phyloP scores from a whole-genome alignment of 2,329 filamentous ascomycete species.

The Cladosporium sp. region DNA sequence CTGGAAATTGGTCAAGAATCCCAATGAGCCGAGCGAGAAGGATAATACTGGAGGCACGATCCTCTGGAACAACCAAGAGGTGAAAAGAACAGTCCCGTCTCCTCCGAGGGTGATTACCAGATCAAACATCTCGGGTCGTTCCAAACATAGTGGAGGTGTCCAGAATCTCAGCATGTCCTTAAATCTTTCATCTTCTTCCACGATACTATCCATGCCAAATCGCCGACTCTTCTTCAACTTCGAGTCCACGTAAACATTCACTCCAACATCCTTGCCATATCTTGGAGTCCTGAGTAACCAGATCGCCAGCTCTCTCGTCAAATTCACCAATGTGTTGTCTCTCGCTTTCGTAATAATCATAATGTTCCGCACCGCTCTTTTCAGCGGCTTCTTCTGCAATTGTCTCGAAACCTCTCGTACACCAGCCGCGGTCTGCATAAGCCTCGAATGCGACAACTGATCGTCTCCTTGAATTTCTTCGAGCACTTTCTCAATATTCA shows the following conservation, averaged over 20 bases:
- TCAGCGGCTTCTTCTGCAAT: slow-evolving; percentile 85
- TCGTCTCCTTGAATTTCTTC: slow-evolving; percentile 89
- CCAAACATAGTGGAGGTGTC: slow-evolving; percentile 95
- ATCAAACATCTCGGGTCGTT: slow-evolving; percentile 89
- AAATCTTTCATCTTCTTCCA: slow-evolving; percentile 71
- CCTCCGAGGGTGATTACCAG: slow-evolving; percentile 84
- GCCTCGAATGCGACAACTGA: slow-evolving; percentile 84
- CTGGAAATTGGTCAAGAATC: slow-evolving; percentile 84
- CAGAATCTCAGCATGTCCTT: slow-evolving; percentile 86
- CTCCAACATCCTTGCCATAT: slow-evolving; percentile 83
- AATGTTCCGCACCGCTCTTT: slow-evolving; percentile 83
- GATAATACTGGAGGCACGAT: slow-evolving; percentile 80
- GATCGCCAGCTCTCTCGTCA: slow-evolving; percentile 80
- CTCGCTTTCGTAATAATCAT: slow-evolving; percentile 99
- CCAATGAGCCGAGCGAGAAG: slow-evolving; percentile 78
- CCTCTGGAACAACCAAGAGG: slow-evolving; percentile 87
- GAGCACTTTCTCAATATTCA: slow-evolving; percentile 90
- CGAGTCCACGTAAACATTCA: slow-evolving; percentile 97
- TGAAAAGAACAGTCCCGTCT: slow-evolving; percentile 83
- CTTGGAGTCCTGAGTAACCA: slow-evolving; percentile 88
- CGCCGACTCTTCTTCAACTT: slow-evolving; percentile 85
- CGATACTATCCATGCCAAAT: slow-evolving; percentile 70
- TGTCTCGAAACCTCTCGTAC: slow-evolving; percentile 96
- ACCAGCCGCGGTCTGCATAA: slow-evolving; percentile 91
- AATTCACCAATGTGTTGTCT: slow-evolving; percentile 84